phyloP scores from a whole-genome alignment of 331 rosid genomes.

The Prunus yedoensis region DNA sequence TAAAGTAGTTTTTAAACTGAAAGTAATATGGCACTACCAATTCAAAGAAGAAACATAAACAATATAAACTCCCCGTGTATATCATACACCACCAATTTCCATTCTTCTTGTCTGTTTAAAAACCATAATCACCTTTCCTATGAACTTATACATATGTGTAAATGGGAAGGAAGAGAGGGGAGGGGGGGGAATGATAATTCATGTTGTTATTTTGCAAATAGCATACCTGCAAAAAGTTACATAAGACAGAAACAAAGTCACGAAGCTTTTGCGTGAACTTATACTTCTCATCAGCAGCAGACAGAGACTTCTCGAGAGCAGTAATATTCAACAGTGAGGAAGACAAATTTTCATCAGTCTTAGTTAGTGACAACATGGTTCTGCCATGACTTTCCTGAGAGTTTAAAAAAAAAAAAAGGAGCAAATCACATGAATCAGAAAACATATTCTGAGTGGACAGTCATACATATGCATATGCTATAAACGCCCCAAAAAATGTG shows the following conservation, averaged over 20 bases:
- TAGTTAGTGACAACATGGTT: conserved; percentile 53
- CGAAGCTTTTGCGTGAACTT: conserved; percentile 87
- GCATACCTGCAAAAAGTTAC: conserved; percentile 88
- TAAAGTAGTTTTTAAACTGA: background rate
- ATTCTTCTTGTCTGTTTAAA: background rate
- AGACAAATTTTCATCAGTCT: conserved; percentile 74
- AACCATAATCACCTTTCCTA: background rate
- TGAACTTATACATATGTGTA: background rate
- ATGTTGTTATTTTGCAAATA: background rate
- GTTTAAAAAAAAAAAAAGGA: too few species aligned
- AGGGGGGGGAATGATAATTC: background rate
- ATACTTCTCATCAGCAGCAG: conserved; percentile 80
- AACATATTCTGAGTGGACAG: background rate
- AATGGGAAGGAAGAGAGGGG: background rate
- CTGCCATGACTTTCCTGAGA: conserved; percentile 82
- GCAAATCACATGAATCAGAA: background rate
- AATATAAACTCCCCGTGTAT: too few species aligned
- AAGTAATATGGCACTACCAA: background rate
- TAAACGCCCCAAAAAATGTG: background rate
- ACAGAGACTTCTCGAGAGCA: conserved; percentile 67
- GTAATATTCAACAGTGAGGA: conserved; percentile 75
- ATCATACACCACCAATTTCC: background rate
- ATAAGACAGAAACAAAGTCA: conserved; percentile 62
- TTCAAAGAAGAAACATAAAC: too few species aligned
- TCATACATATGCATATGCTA: background rate